Evolutionary conservation across 495 filamentous ascomycete species (phyloP).

Genomic region (Xylaria grammica): DNA sequence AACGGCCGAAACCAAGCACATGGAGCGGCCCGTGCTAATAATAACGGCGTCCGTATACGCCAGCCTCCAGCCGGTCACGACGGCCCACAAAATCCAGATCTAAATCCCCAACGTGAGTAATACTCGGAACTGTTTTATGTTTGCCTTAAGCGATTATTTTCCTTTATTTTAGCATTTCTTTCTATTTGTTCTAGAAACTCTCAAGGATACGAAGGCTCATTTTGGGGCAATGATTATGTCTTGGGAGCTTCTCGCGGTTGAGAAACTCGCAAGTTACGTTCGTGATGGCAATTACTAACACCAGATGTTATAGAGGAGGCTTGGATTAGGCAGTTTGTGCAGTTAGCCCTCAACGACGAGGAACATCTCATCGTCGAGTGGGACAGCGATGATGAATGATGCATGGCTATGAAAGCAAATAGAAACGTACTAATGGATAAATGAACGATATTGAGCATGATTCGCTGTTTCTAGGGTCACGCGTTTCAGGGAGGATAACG

Average conservation of each 20-base stretch:
- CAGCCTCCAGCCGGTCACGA: constrained; percentile 5
- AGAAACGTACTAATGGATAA: neutral
- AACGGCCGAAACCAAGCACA: constrained; percentile 36
- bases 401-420: neutral
- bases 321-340: constrained; percentile 61
- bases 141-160: neutral
- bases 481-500: neutral
- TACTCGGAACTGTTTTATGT: too few relatives aligned
- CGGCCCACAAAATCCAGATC: constrained; percentile 12
- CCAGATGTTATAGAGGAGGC: constrained; percentile 37
- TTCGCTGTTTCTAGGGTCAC: neutral
- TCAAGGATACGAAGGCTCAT: too few relatives aligned
- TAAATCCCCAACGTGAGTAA: constrained; percentile 35
- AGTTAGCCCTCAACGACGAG: constrained; percentile 57
- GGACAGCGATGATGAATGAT: constrained; percentile 44
- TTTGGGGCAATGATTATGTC: too few relatives aligned
- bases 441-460: constrained; percentile 1
- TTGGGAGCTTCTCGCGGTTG: too few relatives aligned
- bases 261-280: too few relatives aligned
- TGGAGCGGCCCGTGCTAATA: constrained; percentile 22
- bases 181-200: too few relatives aligned
- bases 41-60: constrained; percentile 4
- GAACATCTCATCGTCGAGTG: constrained; percentile 53
- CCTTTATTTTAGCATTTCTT: too few relatives aligned
- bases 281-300: neutral